A percentile compares a stretch with the other conserved stretches of the same genome.
Evolutionary conservation across 2,329 filamentous ascomycete species (phyloP).

Genomic region (Calycina herbarum): DNA sequence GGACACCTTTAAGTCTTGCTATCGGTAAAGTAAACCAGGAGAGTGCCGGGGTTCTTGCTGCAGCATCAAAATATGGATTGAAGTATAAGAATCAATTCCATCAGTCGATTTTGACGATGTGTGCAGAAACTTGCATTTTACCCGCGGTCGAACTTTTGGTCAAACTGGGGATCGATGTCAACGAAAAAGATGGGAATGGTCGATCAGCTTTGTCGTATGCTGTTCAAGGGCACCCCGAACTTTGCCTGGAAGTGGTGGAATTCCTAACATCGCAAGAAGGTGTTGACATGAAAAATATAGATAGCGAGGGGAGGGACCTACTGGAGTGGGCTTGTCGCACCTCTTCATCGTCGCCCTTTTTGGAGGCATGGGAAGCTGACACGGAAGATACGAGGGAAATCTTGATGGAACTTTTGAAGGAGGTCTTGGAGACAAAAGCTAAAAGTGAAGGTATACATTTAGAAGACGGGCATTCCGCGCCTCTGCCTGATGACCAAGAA

Average conservation of each 20-base stretch:
- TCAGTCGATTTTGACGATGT: not conserved
- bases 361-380: no score
- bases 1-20: not conserved
- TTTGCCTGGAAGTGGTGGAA: not conserved
- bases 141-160: not conserved
- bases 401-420: no score
- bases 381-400: no score
- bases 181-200: not conserved
- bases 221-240: not conserved
- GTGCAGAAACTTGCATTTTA: not conserved
- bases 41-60: not conserved
- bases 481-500: no score
- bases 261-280: not conserved
- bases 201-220: not conserved
- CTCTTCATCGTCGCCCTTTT: no score
- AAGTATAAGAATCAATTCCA: not conserved
- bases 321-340: no score
- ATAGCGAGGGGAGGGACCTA: no score
- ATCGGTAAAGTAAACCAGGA: not conserved
- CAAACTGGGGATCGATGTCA: not conserved
- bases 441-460: no score
- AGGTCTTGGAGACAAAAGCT: no score
- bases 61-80: not conserved
- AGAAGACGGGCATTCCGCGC: no score
- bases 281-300: not conserved